phyloP scores from a whole-genome alignment of 805 yeast species.

The Geotrichum ghanense region DNA sequence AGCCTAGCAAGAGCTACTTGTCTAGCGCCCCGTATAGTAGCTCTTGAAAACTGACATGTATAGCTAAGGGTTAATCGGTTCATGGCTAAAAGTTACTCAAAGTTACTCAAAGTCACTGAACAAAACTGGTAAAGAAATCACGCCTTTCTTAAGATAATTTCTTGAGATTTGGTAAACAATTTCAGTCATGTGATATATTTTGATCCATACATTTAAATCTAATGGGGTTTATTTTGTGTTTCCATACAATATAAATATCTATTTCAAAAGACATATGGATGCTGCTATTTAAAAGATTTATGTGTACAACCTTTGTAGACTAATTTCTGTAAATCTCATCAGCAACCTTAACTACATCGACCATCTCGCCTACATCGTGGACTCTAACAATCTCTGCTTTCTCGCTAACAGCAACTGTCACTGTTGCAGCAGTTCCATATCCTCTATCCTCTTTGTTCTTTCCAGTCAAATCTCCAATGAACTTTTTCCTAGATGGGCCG shows the following conservation, averaged over 20 bases:
- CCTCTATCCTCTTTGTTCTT: constrained; percentile 49
- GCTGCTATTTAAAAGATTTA: too few relatives aligned
- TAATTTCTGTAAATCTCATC: constrained; percentile 57
- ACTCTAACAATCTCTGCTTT: constrained; percentile 77
- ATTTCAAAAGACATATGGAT: too few relatives aligned
- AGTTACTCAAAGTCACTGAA: too few relatives aligned
- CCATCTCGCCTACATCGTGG: constrained; percentile 62
- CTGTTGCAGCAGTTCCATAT: constrained; percentile 65
- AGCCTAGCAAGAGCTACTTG: neutral
- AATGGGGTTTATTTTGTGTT: too few relatives aligned
- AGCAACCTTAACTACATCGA: constrained; percentile 45
- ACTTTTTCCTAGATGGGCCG: constrained; percentile 84
- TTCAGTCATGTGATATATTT: too few relatives aligned
- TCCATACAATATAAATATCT: too few relatives aligned
- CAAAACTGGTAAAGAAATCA: too few relatives aligned
- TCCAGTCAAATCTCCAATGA: constrained; percentile 65
- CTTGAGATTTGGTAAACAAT: too few relatives aligned
- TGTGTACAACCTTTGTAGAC: too few relatives aligned
- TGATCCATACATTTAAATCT: too few relatives aligned
- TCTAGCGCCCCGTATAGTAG: neutral
- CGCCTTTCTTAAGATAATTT: too few relatives aligned
- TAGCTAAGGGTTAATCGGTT: neutral
- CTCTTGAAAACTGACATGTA: neutral
- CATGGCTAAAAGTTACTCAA: neutral
- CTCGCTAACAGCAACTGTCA: constrained; percentile 60